Conservation (phyloP, 2,329 filamentous ascomycete species). For the Aspergillus costaricaensis region DNA sequence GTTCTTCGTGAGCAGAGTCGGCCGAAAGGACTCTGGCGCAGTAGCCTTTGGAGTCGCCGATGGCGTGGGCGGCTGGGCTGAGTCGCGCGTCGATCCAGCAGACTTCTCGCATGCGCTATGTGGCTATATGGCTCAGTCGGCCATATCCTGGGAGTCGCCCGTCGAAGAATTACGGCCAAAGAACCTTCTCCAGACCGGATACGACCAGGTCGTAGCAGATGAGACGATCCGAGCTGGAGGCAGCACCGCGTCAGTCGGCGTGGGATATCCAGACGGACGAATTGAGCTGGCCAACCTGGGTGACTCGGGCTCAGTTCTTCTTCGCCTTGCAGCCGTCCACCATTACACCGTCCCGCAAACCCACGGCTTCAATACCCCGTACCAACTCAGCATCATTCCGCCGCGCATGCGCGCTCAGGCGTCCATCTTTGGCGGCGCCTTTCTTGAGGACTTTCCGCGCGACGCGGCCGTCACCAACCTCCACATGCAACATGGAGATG, state of each 20-base stretch:
- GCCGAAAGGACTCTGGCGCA: conserved; percentile 52
- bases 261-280: conserved; percentile 70
- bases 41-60: conserved; percentile 89
- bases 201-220: conserved; percentile 78
- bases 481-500: conserved; percentile 81
- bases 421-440: conserved; percentile 77
- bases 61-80: conserved; percentile 92
- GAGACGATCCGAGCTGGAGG: conserved; percentile 75
- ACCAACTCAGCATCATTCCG: conserved; percentile 87
- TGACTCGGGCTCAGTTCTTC: conserved; percentile 88
- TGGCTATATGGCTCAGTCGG: conserved; percentile 83
- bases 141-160: conserved; percentile 57
- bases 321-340: conserved; percentile 83
- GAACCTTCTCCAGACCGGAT: conserved; percentile 77
- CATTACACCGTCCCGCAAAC: conserved; percentile 83
- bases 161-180: conserved; percentile 57
- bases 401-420: conserved; percentile 76
- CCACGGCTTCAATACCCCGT: conserved; percentile 97
- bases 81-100: conserved; percentile 88
- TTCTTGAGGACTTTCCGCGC: conserved; percentile 78
- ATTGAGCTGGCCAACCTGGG: conserved; percentile 92
- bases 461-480: conserved; percentile 81
- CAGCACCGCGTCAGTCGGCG: conserved; percentile 86
- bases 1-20: conserved; percentile 87
- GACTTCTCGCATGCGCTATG: conserved; percentile 95